A percentile compares a stretch with the other conserved stretches of the same genome.
Conservation (phyloP, 495 filamentous ascomycete species). For the Neurospora sublineolata region DNA sequence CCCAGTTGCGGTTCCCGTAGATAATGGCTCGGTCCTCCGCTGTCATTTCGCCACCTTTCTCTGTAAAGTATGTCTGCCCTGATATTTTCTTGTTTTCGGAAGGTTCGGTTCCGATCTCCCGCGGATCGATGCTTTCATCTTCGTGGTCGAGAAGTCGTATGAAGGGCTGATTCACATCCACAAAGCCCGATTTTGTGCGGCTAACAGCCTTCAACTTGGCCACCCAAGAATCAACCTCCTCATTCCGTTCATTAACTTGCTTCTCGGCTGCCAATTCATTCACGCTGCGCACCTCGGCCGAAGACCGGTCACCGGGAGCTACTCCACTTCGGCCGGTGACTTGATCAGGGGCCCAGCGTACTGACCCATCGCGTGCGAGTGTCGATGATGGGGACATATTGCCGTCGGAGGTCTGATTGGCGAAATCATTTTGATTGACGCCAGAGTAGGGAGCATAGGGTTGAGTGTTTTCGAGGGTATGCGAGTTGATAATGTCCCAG, state of each 20-base stretch:
- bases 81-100: slow-evolving; percentile 16
- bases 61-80: slow-evolving; percentile 36
- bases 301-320: slow-evolving; percentile 27
- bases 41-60: slow-evolving; percentile 30
- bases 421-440: not conserved
- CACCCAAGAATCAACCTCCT: slow-evolving; percentile 32
- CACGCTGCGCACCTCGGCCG: slow-evolving; percentile 26
- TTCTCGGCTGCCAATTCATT: slow-evolving; percentile 28
- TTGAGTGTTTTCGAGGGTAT: slow-evolving; percentile 17
- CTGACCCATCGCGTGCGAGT: slow-evolving; percentile 22
- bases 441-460: not conserved
- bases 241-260: slow-evolving; percentile 26
- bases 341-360: slow-evolving; percentile 27
- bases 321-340: slow-evolving; percentile 30
- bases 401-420: slow-evolving; percentile 2
- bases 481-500: slow-evolving; percentile 26
- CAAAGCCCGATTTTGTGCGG: not conserved
- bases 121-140: slow-evolving; percentile 24
- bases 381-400: not conserved
- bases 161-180: not conserved
- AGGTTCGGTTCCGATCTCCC: slow-evolving; percentile 26
- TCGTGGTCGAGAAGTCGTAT: slow-evolving; percentile 5
- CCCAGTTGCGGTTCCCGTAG: slow-evolving; percentile 35
- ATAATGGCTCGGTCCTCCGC: slow-evolving; percentile 34
- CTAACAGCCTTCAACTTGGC: slow-evolving; percentile 6